Evolutionary conservation across 1,284 basidiomycete genomes (phyloP).

Genomic region (Neonothopanus nambi): DNA sequence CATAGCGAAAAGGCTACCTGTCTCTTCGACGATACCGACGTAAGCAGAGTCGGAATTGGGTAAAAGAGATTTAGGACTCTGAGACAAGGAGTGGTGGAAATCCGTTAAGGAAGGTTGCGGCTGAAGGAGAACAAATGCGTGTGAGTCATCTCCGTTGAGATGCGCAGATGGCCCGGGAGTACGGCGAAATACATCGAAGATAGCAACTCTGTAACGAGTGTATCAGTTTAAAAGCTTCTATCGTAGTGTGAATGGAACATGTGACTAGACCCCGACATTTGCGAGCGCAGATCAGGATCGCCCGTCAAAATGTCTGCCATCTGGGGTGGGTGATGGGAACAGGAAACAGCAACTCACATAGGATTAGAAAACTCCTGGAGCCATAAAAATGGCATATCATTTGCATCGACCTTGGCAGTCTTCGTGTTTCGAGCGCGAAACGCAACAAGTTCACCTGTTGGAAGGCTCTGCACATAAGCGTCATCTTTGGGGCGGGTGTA

Average conservation of each 20-base stretch:
- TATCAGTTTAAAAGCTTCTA: background rate
- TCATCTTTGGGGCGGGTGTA: slow-evolving; percentile 76
- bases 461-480: slow-evolving; percentile 74
- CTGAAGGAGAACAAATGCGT: slow-evolving; percentile 77
- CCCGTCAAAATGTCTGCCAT: no score
- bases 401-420: slow-evolving; percentile 10
- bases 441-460: slow-evolving; percentile 74
- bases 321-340: no score
- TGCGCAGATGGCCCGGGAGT: slow-evolving; percentile 22
- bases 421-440: slow-evolving; percentile 50
- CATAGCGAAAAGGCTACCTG: slow-evolving; percentile 77
- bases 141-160: slow-evolving; percentile 26
- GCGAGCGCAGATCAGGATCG: no score
- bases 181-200: slow-evolving; percentile 71
- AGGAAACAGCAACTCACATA: slow-evolving; percentile 38
- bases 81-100: slow-evolving; percentile 44
- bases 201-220: slow-evolving; percentile 57
- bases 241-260: no score
- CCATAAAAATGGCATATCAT: slow-evolving; percentile 56
- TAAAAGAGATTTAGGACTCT: slow-evolving; percentile 19
- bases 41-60: slow-evolving; percentile 63
- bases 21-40: slow-evolving; percentile 72
- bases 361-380: slow-evolving; percentile 56
- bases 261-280: no score
- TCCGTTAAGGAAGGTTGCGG: slow-evolving; percentile 71